Evolutionary conservation across 306 rosid genomes (phyloP).

Genomic region (Cicer yamashitae): DNA sequence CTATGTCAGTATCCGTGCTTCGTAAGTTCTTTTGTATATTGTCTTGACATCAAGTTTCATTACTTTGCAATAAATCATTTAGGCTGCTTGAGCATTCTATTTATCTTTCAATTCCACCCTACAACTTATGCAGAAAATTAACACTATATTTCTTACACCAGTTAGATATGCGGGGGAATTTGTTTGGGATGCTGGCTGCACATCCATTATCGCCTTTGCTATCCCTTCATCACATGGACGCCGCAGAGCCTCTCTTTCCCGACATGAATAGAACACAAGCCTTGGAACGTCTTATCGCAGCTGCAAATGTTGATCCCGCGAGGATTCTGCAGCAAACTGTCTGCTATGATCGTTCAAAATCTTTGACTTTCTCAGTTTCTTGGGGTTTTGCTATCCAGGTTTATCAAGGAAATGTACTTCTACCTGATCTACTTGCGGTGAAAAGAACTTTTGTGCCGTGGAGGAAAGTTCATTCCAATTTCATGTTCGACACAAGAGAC

Average conservation of each 20-base stretch:
- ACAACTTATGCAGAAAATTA: conserved; percentile 3
- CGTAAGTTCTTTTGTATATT: neutral
- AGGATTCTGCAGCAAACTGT: conserved; percentile 83
- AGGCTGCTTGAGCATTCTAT: conserved; percentile 8
- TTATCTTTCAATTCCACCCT: conserved; percentile 9
- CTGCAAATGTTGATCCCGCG: conserved; percentile 75
- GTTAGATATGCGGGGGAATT: conserved; percentile 90
- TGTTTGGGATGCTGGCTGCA: conserved; percentile 82
- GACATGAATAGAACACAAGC: conserved; percentile 65
- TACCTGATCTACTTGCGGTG: conserved; percentile 69
- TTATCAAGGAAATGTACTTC: conserved; percentile 68
- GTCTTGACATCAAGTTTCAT: conserved; percentile 9
- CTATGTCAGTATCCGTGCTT: too few relatives aligned
- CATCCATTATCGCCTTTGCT: conserved; percentile 83
- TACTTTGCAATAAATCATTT: neutral
- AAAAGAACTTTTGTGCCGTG: conserved; percentile 81
- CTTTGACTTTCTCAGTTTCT: conserved; percentile 76
- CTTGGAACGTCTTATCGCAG: conserved; percentile 68
- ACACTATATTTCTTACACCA: conserved; percentile 40
- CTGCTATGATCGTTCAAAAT: conserved; percentile 72
- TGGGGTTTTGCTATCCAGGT: conserved; percentile 89
- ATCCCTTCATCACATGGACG: conserved; percentile 93
- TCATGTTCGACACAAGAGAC: conserved; percentile 67
- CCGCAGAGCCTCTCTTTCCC: conserved; percentile 78
- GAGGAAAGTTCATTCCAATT: conserved; percentile 64